A percentile compares a stretch with the other conserved stretches of the same genome.
Conservation (phyloP, 331 rosid species). For the Saraca asoca region DNA sequence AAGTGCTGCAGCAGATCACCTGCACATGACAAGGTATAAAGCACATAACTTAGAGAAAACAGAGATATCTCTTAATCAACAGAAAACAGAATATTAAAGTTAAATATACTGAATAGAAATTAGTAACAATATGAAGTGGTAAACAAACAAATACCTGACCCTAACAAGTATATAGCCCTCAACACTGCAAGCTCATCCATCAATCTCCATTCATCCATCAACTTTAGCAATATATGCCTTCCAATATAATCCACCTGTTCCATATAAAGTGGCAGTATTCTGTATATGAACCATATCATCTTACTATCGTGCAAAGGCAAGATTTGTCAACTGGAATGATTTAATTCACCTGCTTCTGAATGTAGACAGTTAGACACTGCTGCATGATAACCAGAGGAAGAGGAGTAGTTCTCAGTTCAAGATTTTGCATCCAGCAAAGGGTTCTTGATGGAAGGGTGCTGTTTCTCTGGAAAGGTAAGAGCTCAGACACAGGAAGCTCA, state of each 20-base stretch:
- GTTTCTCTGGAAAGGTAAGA: constrained; percentile 92
- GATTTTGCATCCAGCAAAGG: constrained; percentile 79
- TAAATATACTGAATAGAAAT: constrained; percentile 27
- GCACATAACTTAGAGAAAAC: constrained; percentile 33
- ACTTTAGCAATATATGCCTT: constrained; percentile 71
- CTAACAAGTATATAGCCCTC: constrained; percentile 92
- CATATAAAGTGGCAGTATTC: constrained; percentile 33
- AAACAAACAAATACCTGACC: constrained; percentile 72
- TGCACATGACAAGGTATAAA: constrained; percentile 45
- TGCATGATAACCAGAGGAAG: constrained; percentile 83
- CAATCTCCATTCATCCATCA: constrained; percentile 95
- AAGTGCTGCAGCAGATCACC: constrained; percentile 98
- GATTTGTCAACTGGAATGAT: constrained; percentile 32
- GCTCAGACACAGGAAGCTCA: constrained; percentile 71
- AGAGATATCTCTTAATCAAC: constrained; percentile 16
- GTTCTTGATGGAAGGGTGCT: constrained; percentile 88
- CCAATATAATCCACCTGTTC: constrained; percentile 85
- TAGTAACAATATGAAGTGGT: neutral
- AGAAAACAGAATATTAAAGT: constrained; percentile 22
- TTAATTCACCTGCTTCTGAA: constrained; percentile 74
- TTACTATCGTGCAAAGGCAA: constrained; percentile 23
- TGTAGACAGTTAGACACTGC: constrained; percentile 73
- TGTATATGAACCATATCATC: constrained; percentile 29
- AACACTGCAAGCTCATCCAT: constrained; percentile 94
- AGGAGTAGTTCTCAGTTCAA: constrained; percentile 69